These are phyloP conservation scores for Pholiota microspora DNA, from an alignment of 768 basidiomycete species.

Conservation along the genomic window DNA sequence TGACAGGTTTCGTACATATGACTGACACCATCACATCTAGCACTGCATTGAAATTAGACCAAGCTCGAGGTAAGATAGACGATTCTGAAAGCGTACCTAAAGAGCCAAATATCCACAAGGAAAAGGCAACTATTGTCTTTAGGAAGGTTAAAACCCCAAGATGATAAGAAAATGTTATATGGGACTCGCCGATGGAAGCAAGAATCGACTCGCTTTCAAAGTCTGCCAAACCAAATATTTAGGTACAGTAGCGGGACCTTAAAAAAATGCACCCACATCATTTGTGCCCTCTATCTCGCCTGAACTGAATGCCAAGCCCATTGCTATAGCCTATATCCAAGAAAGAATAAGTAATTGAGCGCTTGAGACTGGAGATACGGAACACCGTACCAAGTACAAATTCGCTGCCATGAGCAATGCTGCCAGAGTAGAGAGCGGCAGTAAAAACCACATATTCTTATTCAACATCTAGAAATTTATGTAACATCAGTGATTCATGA, in stretches of 20 bases:
- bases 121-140: constrained; percentile 40
- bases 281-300: constrained; percentile 19
- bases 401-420: constrained; percentile 35
- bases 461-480: constrained; percentile 37
- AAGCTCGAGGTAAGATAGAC: background rate
- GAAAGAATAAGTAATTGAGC: background rate
- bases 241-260: background rate
- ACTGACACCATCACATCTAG: constrained; percentile 1
- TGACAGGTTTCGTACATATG: background rate
- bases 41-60: background rate
- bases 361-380: background rate
- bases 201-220: constrained; percentile 23
- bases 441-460: constrained; percentile 33
- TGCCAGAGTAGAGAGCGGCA: constrained; percentile 31
- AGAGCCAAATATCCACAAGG: constrained; percentile 45
- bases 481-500: too few relatives aligned
- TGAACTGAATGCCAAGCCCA: constrained; percentile 24
- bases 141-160: background rate
- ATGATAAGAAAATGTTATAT: background rate
- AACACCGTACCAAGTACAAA: constrained; percentile 33
- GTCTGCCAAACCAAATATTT: constrained; percentile 15
- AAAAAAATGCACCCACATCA: constrained; percentile 19
- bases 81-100: constrained; percentile 26
- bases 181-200: constrained; percentile 27
- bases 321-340: constrained; percentile 25